Evolutionary conservation across 2,329 filamentous ascomycete species (phyloP).

Genomic region (Aspergillus ochraceus): DNA sequence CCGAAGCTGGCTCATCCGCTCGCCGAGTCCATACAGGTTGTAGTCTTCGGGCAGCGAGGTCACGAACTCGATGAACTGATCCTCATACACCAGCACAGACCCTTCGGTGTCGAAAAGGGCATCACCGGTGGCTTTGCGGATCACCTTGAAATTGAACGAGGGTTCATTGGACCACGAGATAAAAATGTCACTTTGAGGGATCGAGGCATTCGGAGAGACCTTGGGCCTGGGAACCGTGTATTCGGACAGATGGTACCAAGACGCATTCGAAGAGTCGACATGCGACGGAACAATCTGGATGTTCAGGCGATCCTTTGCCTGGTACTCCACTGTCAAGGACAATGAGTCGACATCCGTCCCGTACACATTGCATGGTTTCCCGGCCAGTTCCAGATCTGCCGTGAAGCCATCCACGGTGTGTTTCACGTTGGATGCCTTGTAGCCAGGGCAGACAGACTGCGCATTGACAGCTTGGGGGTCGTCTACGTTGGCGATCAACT

Average conservation of each 20-base stretch:
- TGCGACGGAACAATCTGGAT: constrained; percentile 69
- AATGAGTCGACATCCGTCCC: constrained; percentile 71
- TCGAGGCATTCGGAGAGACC: constrained; percentile 42
- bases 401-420: constrained; percentile 50
- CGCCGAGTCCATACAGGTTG: constrained; percentile 74
- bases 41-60: constrained; percentile 68
- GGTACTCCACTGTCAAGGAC: constrained; percentile 67
- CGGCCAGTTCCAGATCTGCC: constrained; percentile 54
- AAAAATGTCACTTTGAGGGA: constrained; percentile 45
- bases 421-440: constrained; percentile 54
- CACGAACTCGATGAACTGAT: constrained; percentile 75
- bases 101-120: constrained; percentile 67
- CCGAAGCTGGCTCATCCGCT: constrained; percentile 69
- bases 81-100: constrained; percentile 67
- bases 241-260: constrained; percentile 68
- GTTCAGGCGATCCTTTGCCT: constrained; percentile 65
- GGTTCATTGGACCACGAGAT: constrained; percentile 59
- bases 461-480: constrained; percentile 65
- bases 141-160: constrained; percentile 58
- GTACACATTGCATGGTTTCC: constrained; percentile 68
- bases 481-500: constrained; percentile 61
- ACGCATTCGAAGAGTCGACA: constrained; percentile 60
- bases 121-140: constrained; percentile 61
- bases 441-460: constrained; percentile 63
- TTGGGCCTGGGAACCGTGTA: constrained; percentile 60